Percentiles rank a stretch among this genome's conserved stretches.
phyloP scores from a whole-genome alignment of 2,329 filamentous ascomycete species.

The Fusarium oxysporum region DNA sequence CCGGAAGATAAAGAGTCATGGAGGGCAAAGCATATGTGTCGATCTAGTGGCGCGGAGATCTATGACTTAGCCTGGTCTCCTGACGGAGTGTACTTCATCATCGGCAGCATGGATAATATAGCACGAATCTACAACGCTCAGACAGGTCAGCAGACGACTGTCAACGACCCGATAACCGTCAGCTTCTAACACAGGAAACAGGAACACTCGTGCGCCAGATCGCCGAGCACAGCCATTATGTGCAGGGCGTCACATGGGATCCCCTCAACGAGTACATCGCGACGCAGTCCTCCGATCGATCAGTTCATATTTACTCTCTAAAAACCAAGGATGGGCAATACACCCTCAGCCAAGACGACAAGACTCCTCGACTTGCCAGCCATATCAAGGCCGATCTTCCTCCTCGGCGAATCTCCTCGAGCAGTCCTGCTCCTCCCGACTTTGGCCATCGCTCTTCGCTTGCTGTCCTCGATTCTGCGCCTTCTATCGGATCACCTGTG shows the following conservation, averaged over 20 bases:
- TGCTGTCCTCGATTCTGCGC: conserved; percentile 63
- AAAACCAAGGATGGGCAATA: conserved; percentile 98
- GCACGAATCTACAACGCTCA: conserved; percentile 96
- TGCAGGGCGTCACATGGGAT: conserved; percentile 98
- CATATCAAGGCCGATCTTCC: conserved; percentile 89
- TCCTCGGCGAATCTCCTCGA: conserved; percentile 86
- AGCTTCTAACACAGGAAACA: conserved; percentile 36
- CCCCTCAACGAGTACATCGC: conserved; percentile 98
- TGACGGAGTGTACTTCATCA: conserved; percentile 96
- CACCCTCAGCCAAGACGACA: conserved; percentile 74
- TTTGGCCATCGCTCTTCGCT: conserved; percentile 75
- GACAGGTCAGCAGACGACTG: conserved; percentile 71
- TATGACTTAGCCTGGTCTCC: conserved; percentile 99
- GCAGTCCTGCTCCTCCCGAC: conserved; percentile 91
- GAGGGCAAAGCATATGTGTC: conserved; percentile 97
- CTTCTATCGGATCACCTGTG: conserved; percentile 80
- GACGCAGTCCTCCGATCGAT: conserved; percentile 97
- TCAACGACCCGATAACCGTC: not conserved
- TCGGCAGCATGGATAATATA: conserved; percentile 99
- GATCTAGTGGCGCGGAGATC: conserved; percentile 93
- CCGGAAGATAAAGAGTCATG: conserved; percentile 96
- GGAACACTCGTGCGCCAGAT: conserved; percentile 85
- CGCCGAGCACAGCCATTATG: conserved; percentile 97
- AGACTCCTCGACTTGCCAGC: conserved; percentile 83
- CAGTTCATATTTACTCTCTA: conserved; percentile 95